Conservation (phyloP, 1,284 basidiomycete species). For the Schizopora paradoxa region DNA sequence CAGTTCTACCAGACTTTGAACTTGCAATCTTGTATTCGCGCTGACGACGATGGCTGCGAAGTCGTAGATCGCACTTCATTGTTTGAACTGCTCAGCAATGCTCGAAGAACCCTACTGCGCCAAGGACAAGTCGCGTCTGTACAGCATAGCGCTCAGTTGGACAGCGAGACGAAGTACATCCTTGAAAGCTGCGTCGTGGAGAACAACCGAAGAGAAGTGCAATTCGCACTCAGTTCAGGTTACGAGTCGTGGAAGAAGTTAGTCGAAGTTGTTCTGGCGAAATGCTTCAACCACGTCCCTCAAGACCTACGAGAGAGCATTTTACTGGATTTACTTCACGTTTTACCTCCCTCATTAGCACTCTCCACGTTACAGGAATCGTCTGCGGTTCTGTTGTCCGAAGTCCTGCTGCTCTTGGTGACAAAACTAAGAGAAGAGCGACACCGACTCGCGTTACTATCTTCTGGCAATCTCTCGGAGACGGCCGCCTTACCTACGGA, state of each 20-base stretch:
- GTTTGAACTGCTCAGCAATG: slow-evolving; percentile 56
- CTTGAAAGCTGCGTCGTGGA: slow-evolving; percentile 79
- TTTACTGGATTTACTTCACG: slow-evolving; percentile 82
- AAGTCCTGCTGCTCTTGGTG: slow-evolving; percentile 75
- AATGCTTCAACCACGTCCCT: slow-evolving; percentile 78
- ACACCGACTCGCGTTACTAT: slow-evolving; percentile 60
- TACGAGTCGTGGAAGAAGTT: slow-evolving; percentile 81
- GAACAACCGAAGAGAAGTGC: slow-evolving; percentile 81
- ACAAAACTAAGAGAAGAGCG: slow-evolving; percentile 81
- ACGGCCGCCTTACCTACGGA: slow-evolving; percentile 74
- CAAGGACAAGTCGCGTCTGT: slow-evolving; percentile 64
- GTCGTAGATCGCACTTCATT: slow-evolving; percentile 75
- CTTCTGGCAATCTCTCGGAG: slow-evolving; percentile 55
- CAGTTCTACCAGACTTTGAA: slow-evolving; percentile 69
- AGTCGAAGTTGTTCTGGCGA: slow-evolving; percentile 77
- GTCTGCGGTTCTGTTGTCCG: slow-evolving; percentile 77
- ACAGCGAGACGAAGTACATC: slow-evolving; percentile 69
- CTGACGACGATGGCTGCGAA: slow-evolving; percentile 73
- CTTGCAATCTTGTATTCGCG: slow-evolving; percentile 68
- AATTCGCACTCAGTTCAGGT: slow-evolving; percentile 62
- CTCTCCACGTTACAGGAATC: slow-evolving; percentile 59
- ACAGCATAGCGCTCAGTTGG: slow-evolving; percentile 63
- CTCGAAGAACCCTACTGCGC: slow-evolving; percentile 56
- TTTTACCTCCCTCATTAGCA: slow-evolving; percentile 59
- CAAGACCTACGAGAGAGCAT: slow-evolving; percentile 79